Evolutionary conservation across 495 filamentous ascomycete species (phyloP).

Genomic region (Friedmanniomyces simplex): DNA sequence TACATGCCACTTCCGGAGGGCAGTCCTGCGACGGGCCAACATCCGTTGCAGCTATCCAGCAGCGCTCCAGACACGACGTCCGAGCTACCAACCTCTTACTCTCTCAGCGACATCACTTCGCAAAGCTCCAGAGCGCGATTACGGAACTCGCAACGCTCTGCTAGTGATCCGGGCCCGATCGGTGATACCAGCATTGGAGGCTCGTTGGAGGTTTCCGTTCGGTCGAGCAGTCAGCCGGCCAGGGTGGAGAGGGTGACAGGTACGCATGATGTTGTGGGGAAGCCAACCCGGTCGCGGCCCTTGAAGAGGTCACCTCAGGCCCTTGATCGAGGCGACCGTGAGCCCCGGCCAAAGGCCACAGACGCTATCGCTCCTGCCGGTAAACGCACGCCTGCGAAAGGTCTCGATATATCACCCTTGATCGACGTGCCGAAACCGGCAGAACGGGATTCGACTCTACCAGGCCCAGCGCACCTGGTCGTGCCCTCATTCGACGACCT

Average conservation of each 20-base stretch:
- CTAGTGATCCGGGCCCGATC: slow-evolving; percentile 7
- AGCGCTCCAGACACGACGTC: slow-evolving; percentile 3
- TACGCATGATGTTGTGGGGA: too few species aligned
- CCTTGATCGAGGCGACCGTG: too few species aligned
- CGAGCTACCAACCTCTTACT: slow-evolving; percentile 19
- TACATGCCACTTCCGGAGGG: not conserved
- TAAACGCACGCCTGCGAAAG: too few species aligned
- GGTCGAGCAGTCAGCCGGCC: not conserved
- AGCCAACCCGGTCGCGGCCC: too few species aligned
- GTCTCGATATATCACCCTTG: too few species aligned
- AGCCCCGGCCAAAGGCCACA: too few species aligned
- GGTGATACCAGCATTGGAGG: not conserved
- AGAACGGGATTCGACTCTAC: not conserved
- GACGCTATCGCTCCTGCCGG: too few species aligned
- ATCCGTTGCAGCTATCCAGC: not conserved
- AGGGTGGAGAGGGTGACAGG: not conserved
- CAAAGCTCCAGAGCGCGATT: not conserved
- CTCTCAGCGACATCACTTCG: slow-evolving; percentile 13
- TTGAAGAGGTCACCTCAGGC: too few species aligned
- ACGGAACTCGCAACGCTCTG: slow-evolving; percentile 3
- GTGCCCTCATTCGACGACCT: not conserved
- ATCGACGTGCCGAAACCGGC: not conserved
- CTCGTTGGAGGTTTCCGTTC: not conserved
- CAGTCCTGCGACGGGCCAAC: not conserved
- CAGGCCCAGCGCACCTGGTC: too few species aligned